Evolutionary conservation across 148 eudicot species (phyloP).

Genomic region (Cornus suecica): DNA sequence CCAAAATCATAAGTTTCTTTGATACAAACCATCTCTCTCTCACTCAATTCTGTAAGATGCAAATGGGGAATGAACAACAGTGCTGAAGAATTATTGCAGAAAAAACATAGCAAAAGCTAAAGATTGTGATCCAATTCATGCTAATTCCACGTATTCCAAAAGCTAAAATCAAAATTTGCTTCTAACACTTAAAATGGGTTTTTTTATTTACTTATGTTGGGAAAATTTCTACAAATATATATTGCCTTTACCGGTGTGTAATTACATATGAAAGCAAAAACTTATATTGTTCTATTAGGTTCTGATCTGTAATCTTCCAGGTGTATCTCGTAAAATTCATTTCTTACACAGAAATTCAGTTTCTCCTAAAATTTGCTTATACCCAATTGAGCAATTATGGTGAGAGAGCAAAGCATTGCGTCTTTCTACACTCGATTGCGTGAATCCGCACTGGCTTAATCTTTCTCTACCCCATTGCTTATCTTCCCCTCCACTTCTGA

Average conservation of each 20-base stretch:
- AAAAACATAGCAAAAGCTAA: neutral
- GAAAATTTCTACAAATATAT: neutral
- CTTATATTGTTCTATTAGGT: neutral
- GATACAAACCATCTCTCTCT: neutral
- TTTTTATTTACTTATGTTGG: neutral
- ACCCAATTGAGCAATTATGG: constrained; percentile 35
- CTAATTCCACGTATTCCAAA: constrained; percentile 26
- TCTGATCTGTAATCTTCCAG: constrained; percentile 1
- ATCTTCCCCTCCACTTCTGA: constrained; percentile 96
- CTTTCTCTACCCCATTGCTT: constrained; percentile 55
- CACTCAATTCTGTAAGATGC: neutral
- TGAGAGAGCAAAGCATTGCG: constrained; percentile 65
- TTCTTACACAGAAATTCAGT: neutral
- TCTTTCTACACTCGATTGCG: constrained; percentile 58
- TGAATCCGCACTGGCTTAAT: constrained; percentile 44
- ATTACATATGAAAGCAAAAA: neutral
- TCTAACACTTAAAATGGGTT: neutral
- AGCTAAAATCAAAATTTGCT: neutral
- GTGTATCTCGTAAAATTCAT: neutral
- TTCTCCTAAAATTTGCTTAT: neutral
- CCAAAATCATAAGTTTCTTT: too few relatives aligned
- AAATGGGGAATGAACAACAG: neutral
- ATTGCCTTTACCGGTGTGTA: neutral
- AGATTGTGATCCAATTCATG: neutral
- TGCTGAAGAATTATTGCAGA: neutral